Evolutionary conservation across 2,329 filamentous ascomycete genomes (phyloP).

Genomic region (Trichoderma simmonsii): DNA sequence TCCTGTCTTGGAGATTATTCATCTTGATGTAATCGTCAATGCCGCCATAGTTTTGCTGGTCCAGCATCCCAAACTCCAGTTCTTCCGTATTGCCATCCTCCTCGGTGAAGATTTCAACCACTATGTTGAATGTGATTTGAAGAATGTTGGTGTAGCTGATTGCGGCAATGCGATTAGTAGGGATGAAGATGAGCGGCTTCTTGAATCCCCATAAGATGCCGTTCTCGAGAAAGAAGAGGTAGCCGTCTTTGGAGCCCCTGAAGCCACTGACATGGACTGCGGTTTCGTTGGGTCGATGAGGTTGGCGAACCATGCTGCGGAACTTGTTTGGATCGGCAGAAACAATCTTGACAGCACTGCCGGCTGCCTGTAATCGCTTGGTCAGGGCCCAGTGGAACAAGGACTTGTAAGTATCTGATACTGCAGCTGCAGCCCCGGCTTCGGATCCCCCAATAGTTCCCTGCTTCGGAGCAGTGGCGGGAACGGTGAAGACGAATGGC

Average conservation of each 20-base stretch:
- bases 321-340: constrained; percentile 55
- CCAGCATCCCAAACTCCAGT: constrained; percentile 66
- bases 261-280: constrained; percentile 66
- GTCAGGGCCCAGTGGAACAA: constrained; percentile 61
- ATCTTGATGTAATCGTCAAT: constrained; percentile 63
- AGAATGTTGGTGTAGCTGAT: constrained; percentile 67
- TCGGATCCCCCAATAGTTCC: constrained; percentile 53
- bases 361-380: constrained; percentile 48
- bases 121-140: constrained; percentile 67
- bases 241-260: constrained; percentile 66
- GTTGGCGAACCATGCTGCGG: constrained; percentile 53
- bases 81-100: constrained; percentile 53
- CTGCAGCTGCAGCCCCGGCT: constrained; percentile 46
- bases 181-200: constrained; percentile 64
- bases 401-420: constrained; percentile 57
- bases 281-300: constrained; percentile 58
- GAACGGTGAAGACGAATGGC: constrained; percentile 63
- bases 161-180: constrained; percentile 57
- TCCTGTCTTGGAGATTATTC: constrained; percentile 61
- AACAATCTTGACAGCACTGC: constrained; percentile 48
- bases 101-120: constrained; percentile 55
- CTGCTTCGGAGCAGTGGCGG: constrained; percentile 58
- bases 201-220: constrained; percentile 70
- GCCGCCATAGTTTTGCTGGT: constrained; percentile 63
- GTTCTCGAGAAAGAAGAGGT: constrained; percentile 62